Evolutionary conservation across 768 basidiomycete species (phyloP), one percentile per base, ranked within the genome.

Genomic region (Flagelloscypha sp.): DNA sequence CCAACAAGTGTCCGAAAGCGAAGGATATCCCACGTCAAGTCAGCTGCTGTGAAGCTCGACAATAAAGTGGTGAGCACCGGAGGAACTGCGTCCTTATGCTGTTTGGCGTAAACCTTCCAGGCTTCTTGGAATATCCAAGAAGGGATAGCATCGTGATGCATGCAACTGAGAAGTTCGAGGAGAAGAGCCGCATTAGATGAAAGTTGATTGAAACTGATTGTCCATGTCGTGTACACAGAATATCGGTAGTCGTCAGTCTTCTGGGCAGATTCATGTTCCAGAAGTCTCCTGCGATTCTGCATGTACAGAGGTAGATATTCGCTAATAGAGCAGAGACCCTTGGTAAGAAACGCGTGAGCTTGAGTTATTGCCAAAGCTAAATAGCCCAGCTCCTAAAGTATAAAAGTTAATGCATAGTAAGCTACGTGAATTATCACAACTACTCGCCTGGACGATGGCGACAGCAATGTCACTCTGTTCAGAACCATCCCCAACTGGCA

Each of bases 141-240:
- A n/a, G 34, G 27, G 25, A 41, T 41, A 8, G 25, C 34, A 15
- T 36, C 24, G 13, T n/a, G 23, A 34, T 41, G 34, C 6, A 36
- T 17, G 30, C 30, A 36, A n/a, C 30, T 24, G 22, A 23, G 33
- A 7, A 33, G 24, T 27, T 32, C 24, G 23, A 38, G n/a, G 8
- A 38, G 10, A 12, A 7, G 19, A 6, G 5, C 8, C n/a, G 37
- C 30, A 11, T 6, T 8, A 7, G 30, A 18, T 13, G 10, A 17
- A 4, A 40, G 39, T n/a, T 30, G 12, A n/a, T 40, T 30, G 22
- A 27, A 40, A 15, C 39, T 40, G 17, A 36, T 40, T 19, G 35
- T 27, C 39, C 39, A 40, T 5, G 34, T 40, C 5, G 36, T 37
- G 25, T 42, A 42, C 10, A 42, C 41, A 9, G 30, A 29, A 21